Conservation (phyloP, 2,329 filamentous ascomycete species). For the Epichloe uncinata region DNA sequence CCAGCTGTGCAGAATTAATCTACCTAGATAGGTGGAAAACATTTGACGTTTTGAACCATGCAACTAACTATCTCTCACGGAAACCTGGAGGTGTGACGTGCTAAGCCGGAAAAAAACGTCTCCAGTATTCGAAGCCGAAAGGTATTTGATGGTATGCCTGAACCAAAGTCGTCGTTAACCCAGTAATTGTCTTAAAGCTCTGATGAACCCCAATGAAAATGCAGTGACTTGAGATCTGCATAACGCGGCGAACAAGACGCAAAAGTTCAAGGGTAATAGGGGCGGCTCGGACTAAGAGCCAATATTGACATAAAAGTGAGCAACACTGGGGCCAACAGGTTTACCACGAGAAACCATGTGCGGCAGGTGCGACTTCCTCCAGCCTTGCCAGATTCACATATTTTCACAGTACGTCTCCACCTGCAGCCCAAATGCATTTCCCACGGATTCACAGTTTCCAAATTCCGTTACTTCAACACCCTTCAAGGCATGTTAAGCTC, state of each 20-base stretch:
- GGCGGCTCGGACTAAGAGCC: neutral
- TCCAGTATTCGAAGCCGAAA: too few relatives aligned
- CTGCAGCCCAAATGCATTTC: neutral
- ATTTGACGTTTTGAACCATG: too few relatives aligned
- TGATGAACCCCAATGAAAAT: neutral
- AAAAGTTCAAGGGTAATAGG: neutral
- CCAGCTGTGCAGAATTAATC: too few relatives aligned
- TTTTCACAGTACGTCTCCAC: constrained; percentile 1
- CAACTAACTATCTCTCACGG: too few relatives aligned
- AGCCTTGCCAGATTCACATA: constrained; percentile 4
- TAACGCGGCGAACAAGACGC: neutral
- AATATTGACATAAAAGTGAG: neutral
- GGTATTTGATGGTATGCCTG: too few relatives aligned
- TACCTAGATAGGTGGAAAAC: too few relatives aligned
- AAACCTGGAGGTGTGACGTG: too few relatives aligned
- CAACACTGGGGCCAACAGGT: neutral
- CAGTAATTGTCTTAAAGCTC: too few relatives aligned
- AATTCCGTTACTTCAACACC: neutral
- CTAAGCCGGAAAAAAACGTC: too few relatives aligned
- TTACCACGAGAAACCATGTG: neutral
- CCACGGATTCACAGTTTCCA: neutral
- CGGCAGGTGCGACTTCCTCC: constrained; percentile 5
- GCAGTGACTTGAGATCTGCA: neutral
- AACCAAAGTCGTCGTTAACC: too few relatives aligned
- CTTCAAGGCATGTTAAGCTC: neutral